Conservation (phyloP, 1,139 yeast genomes). For the Kodamaea sp. region DNA sequence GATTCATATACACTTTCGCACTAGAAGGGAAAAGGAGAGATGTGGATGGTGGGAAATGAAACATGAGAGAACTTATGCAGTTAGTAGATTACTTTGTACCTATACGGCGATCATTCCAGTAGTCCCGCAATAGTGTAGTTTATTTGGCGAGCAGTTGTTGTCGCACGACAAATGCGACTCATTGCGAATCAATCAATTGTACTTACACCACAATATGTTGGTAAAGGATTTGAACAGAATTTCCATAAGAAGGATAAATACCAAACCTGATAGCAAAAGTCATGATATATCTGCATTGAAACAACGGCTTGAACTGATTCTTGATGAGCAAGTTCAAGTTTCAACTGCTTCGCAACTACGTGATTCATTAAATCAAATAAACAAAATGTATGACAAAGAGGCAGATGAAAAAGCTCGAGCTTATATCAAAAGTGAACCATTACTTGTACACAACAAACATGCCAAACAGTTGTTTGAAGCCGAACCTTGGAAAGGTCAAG, state of each 20-base stretch:
- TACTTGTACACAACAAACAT: conserved; percentile 41
- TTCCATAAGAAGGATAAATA: background rate
- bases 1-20: no score
- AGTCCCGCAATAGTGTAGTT: no score
- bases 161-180: no score
- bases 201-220: no score
- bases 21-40: no score
- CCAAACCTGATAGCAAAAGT: background rate
- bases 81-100: no score
- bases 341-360: conserved; percentile 5
- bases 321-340: conserved; percentile 17
- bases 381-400: conserved; percentile 9
- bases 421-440: conserved; percentile 22
- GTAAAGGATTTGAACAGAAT: background rate
- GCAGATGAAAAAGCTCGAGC: conserved; percentile 10
- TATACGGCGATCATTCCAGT: no score
- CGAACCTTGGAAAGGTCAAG: conserved; percentile 70
- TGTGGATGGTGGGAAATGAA: no score
- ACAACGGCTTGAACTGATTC: conserved; percentile 20
- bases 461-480: conserved; percentile 50
- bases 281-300: conserved; percentile 15
- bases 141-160: no score
- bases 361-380: conserved; percentile 6
- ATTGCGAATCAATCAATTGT: no score
- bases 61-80: no score